Evolutionary conservation across 345 rosid genomes (phyloP), one percentile per base, ranked within the genome.

Genomic region (Moricandia arvensis): DNA sequence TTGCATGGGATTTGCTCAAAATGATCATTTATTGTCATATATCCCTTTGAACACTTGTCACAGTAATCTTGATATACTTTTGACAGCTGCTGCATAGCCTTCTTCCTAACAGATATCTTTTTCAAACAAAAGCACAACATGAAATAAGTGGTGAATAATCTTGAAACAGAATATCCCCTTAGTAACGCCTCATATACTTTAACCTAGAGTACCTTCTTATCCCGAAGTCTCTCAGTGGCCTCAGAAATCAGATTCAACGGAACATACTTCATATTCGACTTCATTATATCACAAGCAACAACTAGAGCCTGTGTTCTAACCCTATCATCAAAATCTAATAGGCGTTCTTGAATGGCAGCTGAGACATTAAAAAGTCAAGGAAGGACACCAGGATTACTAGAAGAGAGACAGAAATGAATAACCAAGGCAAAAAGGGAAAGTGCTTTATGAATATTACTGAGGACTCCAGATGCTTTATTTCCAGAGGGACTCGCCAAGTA

Each of bases 1-100:
- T 89, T 89, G 85, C 97, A 86, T 26, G 93, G 93, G 85, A 91
- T 90, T 77, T 85, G 86, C 85, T 94, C 98, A 85, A 89, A 87
- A 59, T 78, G 82, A 77, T 87, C 83, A 71, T 75, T 69, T 35
- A 84, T 81, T 68, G 78, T 79, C 86, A 89, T 82, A 76, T 37
- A 74, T 72, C 93, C 89, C 78, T 86, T 83, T 62, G 88, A 83
- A 81, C 96, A 91, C 84, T 83, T 82, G 79, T 60, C 83, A 82
- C 97, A 91, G 74, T 94, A 94, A 68, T 83, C 86, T 78, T 81
- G 91, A 81, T 94, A 94, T 49, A 91, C 81, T 83, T 90, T 90
- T 77, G 89, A 82, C 87, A 90, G 81, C 82, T 89, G 89, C 84
- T 82, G 81, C 81, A 92, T 79, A 59, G 93, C 90, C 81, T 87